These are phyloP conservation scores for Boletus fagicola DNA, from an alignment of 768 basidiomycete species.

Conservation along the genomic window DNA sequence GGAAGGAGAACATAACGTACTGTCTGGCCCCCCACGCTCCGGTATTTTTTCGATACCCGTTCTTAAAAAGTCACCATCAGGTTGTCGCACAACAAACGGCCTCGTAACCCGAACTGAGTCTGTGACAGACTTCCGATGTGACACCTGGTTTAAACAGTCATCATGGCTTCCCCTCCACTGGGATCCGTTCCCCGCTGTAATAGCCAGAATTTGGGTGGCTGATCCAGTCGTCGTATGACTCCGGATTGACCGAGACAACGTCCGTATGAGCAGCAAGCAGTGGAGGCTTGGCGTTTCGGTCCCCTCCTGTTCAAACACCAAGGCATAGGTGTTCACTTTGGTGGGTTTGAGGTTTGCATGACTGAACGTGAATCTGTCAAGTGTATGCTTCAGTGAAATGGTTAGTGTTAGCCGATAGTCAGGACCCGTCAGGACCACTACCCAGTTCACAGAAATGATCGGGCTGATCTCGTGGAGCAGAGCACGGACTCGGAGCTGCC, in stretches of 20 bases:
- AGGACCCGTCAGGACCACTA: too few species aligned
- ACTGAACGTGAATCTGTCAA: conserved; percentile 26
- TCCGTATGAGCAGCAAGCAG: conserved; percentile 51
- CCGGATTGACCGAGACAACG: conserved; percentile 50
- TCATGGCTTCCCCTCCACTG: conserved; percentile 50
- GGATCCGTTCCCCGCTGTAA: conserved; percentile 39
- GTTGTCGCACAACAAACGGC: too few species aligned
- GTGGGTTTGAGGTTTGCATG: conserved; percentile 49
- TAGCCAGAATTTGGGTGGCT: conserved; percentile 44
- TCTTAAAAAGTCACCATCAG: conserved; percentile 12
- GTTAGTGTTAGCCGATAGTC: too few species aligned
- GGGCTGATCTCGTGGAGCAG: not conserved
- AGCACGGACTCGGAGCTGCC: conserved; percentile 6
- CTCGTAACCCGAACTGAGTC: conserved; percentile 6
- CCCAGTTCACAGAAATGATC: too few species aligned
- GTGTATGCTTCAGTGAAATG: too few species aligned
- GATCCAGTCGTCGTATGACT: conserved; percentile 45
- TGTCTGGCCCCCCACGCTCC: conserved; percentile 40
- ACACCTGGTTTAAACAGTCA: conserved; percentile 38
- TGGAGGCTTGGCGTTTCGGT: conserved; percentile 53
- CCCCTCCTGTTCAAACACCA: conserved; percentile 63
- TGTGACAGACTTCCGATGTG: conserved; percentile 36
- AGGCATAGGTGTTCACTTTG: conserved; percentile 58
- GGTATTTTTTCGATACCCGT: conserved; percentile 28
- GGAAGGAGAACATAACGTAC: conserved; percentile 25